phyloP scores from a whole-genome alignment of 2,329 filamentous ascomycete genomes.

The Cucurbitaria berberidis region DNA sequence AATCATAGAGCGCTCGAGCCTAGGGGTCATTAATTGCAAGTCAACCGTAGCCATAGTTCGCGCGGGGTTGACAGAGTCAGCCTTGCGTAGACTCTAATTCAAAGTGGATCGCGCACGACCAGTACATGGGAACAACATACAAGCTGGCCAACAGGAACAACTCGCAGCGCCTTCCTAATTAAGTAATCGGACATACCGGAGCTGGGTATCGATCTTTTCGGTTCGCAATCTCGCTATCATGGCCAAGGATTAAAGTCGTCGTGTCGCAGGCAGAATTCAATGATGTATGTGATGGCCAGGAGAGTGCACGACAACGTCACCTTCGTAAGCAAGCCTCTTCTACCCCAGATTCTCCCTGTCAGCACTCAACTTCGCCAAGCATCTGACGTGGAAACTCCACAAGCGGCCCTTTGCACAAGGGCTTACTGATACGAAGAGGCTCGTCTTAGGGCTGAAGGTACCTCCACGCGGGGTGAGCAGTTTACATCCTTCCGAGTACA shows the following conservation, averaged over 20 bases:
- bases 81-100: conserved; percentile 4
- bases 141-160: background rate
- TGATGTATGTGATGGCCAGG: no score
- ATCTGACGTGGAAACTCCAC: conserved; percentile 22
- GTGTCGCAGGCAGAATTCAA: background rate
- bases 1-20: no score
- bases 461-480: conserved; percentile 18
- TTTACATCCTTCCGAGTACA: background rate
- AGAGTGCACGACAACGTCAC: conserved; percentile 3
- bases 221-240: background rate
- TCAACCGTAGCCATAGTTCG: no score
- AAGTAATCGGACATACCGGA: background rate
- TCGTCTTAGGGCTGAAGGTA: conserved; percentile 25
- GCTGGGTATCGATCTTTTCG: background rate
- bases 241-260: background rate
- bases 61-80: no score
- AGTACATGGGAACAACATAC: no score
- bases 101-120: no score
- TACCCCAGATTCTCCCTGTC: conserved; percentile 26
- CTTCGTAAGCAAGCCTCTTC: conserved; percentile 2
- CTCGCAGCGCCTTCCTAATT: conserved; percentile 1
- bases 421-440: conserved; percentile 33
- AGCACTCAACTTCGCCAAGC: conserved; percentile 35
- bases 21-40: no score
- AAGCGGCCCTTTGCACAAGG: conserved; percentile 33